Evolutionary conservation across 2,329 filamentous ascomycete species (phyloP).

Genomic region (Xylariaceae sp.): DNA sequence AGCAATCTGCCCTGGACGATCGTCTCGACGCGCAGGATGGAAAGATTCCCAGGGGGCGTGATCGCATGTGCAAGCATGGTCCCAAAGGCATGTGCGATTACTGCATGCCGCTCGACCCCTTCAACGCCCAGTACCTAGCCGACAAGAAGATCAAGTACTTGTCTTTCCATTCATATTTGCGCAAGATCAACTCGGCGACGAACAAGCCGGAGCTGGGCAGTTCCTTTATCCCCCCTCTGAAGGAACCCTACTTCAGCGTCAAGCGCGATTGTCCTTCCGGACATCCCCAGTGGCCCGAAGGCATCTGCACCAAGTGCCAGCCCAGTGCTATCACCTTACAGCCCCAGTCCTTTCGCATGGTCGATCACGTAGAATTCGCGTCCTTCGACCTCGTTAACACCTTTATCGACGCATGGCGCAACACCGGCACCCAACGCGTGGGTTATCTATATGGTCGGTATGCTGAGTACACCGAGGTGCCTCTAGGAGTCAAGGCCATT

Average conservation of each 20-base stretch:
- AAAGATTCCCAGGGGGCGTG: slow-evolving; percentile 40
- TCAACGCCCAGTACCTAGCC: slow-evolving; percentile 77
- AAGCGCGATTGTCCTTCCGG: slow-evolving; percentile 85
- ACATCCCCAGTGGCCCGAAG: slow-evolving; percentile 88
- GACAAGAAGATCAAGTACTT: slow-evolving; percentile 99
- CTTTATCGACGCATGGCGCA: slow-evolving; percentile 89
- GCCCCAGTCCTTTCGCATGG: slow-evolving; percentile 90
- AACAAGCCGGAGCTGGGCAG: slow-evolving; percentile 92
- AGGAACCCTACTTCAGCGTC: slow-evolving; percentile 88
- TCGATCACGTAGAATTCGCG: slow-evolving; percentile 96
- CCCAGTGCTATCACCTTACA: slow-evolving; percentile 94
- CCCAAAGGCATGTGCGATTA: slow-evolving; percentile 99
- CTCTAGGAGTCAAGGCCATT: slow-evolving; percentile 87
- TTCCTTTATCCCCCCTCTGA: slow-evolving; percentile 93
- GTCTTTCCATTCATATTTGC: slow-evolving; percentile 89
- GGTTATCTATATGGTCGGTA: slow-evolving; percentile 91
- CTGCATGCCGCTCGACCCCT: slow-evolving; percentile 95
- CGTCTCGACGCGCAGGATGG: slow-evolving; percentile 80
- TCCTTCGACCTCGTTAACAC: slow-evolving; percentile 77
- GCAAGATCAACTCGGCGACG: slow-evolving; percentile 92
- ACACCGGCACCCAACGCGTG: slow-evolving; percentile 74
- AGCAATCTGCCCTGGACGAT: slow-evolving; percentile 84
- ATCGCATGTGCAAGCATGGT: slow-evolving; percentile 78
- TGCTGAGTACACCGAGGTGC: slow-evolving; percentile 85
- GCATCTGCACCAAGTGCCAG: slow-evolving; percentile 97